These are phyloP conservation scores for Eremothecium sinecaudum DNA, from an alignment of 1,139 yeast genomes.

Conservation along the genomic window DNA sequence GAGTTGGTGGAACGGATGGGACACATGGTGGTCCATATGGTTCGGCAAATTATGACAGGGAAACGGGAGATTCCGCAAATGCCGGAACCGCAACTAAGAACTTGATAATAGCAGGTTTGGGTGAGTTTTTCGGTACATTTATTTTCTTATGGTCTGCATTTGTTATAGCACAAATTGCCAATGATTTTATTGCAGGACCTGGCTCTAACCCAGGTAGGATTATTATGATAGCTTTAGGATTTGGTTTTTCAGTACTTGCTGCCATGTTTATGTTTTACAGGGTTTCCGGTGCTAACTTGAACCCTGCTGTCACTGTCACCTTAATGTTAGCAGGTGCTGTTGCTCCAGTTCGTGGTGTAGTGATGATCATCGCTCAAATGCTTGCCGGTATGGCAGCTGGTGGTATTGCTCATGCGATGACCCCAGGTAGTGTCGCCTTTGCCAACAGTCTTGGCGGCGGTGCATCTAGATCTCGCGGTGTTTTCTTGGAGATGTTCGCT, in stretches of 20 bases:
- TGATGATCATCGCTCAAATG: slow-evolving; percentile 60
- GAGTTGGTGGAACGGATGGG: no score
- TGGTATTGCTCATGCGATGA: slow-evolving; percentile 79
- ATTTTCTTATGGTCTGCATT: slow-evolving; percentile 76
- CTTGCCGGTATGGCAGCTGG: slow-evolving; percentile 90
- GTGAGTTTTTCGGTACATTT: slow-evolving; percentile 81
- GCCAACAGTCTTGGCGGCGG: slow-evolving; percentile 69
- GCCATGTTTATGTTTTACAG: slow-evolving; percentile 67
- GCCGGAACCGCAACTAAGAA: slow-evolving; percentile 29
- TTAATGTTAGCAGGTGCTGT: slow-evolving; percentile 63
- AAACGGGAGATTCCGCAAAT: background rate
- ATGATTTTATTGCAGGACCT: slow-evolving; percentile 43
- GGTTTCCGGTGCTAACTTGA: slow-evolving; percentile 82
- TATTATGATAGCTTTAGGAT: slow-evolving; percentile 77
- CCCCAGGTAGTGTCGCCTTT: slow-evolving; percentile 71
- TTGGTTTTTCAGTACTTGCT: slow-evolving; percentile 78
- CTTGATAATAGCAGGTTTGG: slow-evolving; percentile 45
- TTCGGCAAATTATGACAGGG: no score
- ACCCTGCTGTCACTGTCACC: slow-evolving; percentile 80
- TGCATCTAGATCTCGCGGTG: slow-evolving; percentile 63
- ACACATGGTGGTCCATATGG: no score
- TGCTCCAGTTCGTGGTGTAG: slow-evolving; percentile 59
- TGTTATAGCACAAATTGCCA: slow-evolving; percentile 78
- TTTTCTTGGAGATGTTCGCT: slow-evolving; percentile 77
- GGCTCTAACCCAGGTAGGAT: slow-evolving; percentile 59